Base-by-base conservation (phyloP, 2,329 filamentous ascomycete genomes). In the Penicillium sp. region DNA sequence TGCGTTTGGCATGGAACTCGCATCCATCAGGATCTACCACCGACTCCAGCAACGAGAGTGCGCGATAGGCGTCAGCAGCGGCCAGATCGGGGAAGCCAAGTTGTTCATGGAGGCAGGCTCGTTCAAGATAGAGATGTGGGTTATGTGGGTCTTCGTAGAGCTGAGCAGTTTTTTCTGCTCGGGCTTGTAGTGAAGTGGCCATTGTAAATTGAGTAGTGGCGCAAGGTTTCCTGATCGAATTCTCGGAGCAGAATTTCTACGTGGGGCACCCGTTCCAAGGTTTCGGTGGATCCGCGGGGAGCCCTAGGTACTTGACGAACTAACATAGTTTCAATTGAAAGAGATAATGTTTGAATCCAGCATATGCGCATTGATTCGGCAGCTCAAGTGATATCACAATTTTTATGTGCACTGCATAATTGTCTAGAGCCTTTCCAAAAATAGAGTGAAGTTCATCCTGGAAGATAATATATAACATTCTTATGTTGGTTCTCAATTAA, bases 61-160 rank as follows among this genome's bases (percentile, higher is more conserved):
- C 92, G 54, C 90, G 88, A 72, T 98, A 98, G 5, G 92, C 91
- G 79, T 97, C 93, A 33, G 92, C 91, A 11, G 89, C 88, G 5
- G 92, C 92, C 39, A 99, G 84, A 73, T 99, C 95, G 0, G 92
- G 91, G 73, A 96, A 98, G 37, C 87, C 91, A 47, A 97, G 81
- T 46, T 86, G 80, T 16, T 87, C 83, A 73, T 97, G 87, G 43
- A 89, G 80, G 33, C 84, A 78, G 25, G 91, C 91, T 31, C 93
- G 85, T 27, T 72, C 65, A 13, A 80, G 68, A 58, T 78, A 72
- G 4, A 70, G 64, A 35, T 72, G 66, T 7, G 75, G 75, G 54
- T 78, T 78, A 63, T 79, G 77, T 2, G 76, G 74, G 47, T 75
- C 72, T 29, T 68, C 57, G 52, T 73, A 72, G 16, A 79, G 71